Conservation (phyloP, 257 asterid species). For the Rehmannia glutinosa region DNA sequence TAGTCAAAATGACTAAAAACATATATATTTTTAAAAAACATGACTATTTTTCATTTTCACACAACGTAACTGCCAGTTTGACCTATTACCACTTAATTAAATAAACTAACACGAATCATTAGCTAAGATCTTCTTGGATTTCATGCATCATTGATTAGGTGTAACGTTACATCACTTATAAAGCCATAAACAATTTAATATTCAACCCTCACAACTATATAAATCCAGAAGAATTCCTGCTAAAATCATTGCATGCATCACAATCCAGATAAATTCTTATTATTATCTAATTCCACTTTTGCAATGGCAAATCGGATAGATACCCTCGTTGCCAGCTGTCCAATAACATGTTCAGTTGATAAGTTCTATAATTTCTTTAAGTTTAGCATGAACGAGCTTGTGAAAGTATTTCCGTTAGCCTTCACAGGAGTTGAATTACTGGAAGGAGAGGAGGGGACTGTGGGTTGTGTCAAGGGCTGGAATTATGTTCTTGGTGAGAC, state of each 20-base stretch:
- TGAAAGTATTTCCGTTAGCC: slow-evolving; percentile 18
- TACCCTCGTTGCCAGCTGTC: not conserved
- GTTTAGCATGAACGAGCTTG: slow-evolving; percentile 12
- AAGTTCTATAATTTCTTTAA: slow-evolving; percentile 22
- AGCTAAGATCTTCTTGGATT: slow-evolving; percentile 4
- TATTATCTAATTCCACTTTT: not conserved
- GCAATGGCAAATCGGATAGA: slow-evolving; percentile 15
- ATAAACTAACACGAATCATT: not conserved
- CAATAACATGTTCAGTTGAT: slow-evolving; percentile 21
- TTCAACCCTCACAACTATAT: not conserved
- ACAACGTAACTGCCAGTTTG: no score
- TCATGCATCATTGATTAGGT: not conserved
- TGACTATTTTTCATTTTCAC: no score
- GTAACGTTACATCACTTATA: not conserved
- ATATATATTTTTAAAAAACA: no score
- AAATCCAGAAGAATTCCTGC: not conserved
- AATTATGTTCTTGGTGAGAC: slow-evolving; percentile 24
- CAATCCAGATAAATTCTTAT: no score
- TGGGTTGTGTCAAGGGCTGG: slow-evolving; percentile 29
- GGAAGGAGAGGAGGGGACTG: slow-evolving; percentile 31
- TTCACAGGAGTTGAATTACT: slow-evolving; percentile 17
- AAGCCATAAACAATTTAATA: not conserved
- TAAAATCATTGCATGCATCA: not conserved
- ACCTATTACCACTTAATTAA: no score
- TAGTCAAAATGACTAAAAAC: no score